A percentile compares a stretch with the other conserved stretches of the same genome.
Conservation (phyloP, 257 asterid genomes). For the Ehretia macrophylla region DNA sequence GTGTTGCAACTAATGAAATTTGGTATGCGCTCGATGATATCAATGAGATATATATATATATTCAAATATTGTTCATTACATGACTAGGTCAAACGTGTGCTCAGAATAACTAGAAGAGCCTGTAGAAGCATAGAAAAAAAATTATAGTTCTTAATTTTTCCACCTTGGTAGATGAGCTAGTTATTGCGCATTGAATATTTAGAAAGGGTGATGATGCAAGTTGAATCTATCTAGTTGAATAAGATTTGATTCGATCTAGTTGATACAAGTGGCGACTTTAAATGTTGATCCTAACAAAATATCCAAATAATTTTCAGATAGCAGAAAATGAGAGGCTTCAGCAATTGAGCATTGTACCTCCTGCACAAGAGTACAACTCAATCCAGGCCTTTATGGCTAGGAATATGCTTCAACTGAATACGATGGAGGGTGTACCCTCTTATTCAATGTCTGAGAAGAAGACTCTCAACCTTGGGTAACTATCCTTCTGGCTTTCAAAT, state of each 20-base stretch:
- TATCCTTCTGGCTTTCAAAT: too few relatives aligned
- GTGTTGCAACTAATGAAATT: too few relatives aligned
- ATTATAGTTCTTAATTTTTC: too few relatives aligned
- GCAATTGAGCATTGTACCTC: slow-evolving; percentile 74
- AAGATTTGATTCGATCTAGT: background rate
- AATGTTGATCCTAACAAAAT: background rate
- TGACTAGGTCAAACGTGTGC: too few relatives aligned
- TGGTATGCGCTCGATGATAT: too few relatives aligned
- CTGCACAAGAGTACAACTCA: slow-evolving; percentile 51
- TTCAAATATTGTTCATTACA: too few relatives aligned
- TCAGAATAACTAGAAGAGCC: too few relatives aligned
- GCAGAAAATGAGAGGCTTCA: slow-evolving; percentile 78
- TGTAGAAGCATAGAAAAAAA: too few relatives aligned
- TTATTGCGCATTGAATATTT: background rate
- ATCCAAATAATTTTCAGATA: slow-evolving; percentile 36
- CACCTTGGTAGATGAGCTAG: too few relatives aligned
- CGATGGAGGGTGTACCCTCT: slow-evolving; percentile 56
- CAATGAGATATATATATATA: too few relatives aligned
- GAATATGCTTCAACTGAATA: slow-evolving; percentile 57
- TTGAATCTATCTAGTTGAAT: too few relatives aligned
- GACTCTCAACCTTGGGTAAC: slow-evolving; percentile 45
- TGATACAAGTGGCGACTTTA: background rate
- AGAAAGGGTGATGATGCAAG: background rate
- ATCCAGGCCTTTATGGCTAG: slow-evolving; percentile 65
- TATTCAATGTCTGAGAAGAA: slow-evolving; percentile 50